Evolutionary conservation across 164 flowering plant genomes (phyloP).

Genomic region (Brasenia schreberi): DNA sequence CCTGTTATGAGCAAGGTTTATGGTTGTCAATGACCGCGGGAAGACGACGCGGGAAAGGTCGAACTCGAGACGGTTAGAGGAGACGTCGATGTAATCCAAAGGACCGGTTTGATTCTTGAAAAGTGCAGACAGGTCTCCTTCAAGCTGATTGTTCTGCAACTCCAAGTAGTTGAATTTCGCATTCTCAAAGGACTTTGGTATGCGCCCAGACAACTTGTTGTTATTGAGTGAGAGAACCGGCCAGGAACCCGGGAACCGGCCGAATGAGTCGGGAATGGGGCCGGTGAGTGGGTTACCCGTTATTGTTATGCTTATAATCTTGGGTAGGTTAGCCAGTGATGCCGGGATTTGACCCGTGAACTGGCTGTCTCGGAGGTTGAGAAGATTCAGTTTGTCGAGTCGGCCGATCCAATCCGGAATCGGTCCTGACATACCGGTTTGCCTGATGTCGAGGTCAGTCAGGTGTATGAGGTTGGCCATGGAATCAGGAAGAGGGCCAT

Average conservation of each 20-base stretch:
- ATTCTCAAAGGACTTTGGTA: neutral
- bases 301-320: neutral
- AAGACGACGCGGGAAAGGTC: constrained; percentile 38
- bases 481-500: no score
- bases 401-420: neutral
- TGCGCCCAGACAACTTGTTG: neutral
- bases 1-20: constrained; percentile 42
- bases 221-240: neutral
- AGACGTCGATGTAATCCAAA: constrained; percentile 20
- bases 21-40: constrained; percentile 15
- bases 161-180: constrained; percentile 11
- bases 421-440: neutral
- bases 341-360: neutral
- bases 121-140: neutral
- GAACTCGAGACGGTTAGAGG: constrained; percentile 17
- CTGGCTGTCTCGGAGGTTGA: constrained; percentile 1
- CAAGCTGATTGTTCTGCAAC: constrained; percentile 36
- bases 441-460: neutral
- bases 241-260: neutral
- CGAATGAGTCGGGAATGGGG: neutral
- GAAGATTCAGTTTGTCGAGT: neutral
- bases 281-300: neutral
- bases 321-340: neutral
- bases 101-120: constrained; percentile 13
- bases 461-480: no score